Percentiles rank a stretch among this genome's conserved stretches.
Evolutionary conservation across 331 rosid genomes (phyloP).

Genomic region (Quercus phellos): DNA sequence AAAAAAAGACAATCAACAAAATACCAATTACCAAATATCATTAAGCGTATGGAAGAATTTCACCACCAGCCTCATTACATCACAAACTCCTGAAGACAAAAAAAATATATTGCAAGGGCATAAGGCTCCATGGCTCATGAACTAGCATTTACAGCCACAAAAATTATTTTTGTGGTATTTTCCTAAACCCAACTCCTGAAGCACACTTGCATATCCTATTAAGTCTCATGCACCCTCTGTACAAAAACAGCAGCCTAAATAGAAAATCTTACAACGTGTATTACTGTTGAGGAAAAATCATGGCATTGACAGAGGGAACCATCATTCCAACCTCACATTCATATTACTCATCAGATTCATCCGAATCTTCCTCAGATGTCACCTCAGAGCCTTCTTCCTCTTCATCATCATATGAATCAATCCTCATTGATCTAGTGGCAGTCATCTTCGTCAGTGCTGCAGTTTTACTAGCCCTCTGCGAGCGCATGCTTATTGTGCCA

Average conservation of each 20-base stretch:
- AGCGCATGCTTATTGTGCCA: slow-evolving; percentile 38
- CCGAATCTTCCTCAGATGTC: slow-evolving; percentile 49
- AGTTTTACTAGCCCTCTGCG: slow-evolving; percentile 89
- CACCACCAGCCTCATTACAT: neutral
- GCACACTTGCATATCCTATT: neutral
- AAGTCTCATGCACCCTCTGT: slow-evolving; percentile 1
- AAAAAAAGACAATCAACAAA: neutral
- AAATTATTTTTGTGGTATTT: neutral
- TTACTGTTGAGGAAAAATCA: slow-evolving; percentile 5
- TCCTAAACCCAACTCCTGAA: neutral
- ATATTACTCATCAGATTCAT: slow-evolving; percentile 33
- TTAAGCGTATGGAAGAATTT: neutral
- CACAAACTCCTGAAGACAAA: neutral
- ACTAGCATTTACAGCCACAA: neutral
- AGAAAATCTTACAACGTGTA: slow-evolving; percentile 19
- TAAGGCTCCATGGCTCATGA: neutral
- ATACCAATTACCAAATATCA: neutral
- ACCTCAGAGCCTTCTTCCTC: slow-evolving; percentile 48
- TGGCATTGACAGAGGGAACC: neutral
- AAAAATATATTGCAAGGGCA: neutral
- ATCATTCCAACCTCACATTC: slow-evolving; percentile 3
- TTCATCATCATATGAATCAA: slow-evolving; percentile 36
- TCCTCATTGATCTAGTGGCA: slow-evolving; percentile 23
- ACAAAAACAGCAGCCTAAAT: slow-evolving; percentile 32
- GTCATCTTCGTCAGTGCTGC: slow-evolving; percentile 69